Evolutionary conservation across 2,329 filamentous ascomycete genomes (phyloP), one percentile per base, ranked within the genome.

Genomic region (Xylogone sp.): DNA sequence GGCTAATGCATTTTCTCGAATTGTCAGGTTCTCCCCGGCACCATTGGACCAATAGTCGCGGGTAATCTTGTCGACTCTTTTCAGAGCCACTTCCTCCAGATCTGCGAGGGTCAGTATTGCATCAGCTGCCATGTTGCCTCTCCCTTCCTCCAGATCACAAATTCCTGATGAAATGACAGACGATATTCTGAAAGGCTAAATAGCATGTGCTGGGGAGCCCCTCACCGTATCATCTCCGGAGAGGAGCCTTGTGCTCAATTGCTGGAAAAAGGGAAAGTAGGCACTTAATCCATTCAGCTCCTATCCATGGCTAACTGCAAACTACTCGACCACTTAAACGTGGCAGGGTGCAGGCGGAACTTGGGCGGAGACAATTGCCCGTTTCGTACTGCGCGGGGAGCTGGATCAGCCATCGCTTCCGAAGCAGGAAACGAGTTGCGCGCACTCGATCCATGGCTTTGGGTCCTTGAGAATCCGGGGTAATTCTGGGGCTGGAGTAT

Each of bases 1-100:
- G 3, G 78, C 78, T 1, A 69, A 69, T 51, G 74, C 69, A 53
- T 83, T 83, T 54, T 82, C 79, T 20, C 64, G 62, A n/a, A 81
- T 16, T 9, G 48, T 50, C 20, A 50, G 44, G 16, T 34, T 45
- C 20, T 50, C 48, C 42, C 29, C 39, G 18, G 48, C 48, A 45
- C 48, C 48, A 45, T 45, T 16, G 22, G 29, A 34, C n/a, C 29
- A 50, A 42, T 50, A 50, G 20, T 50, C 48, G 6, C 34, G 34
- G 34, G 27, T 31, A 8, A 31, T 31, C 27, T 31, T 31, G 62
- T 13, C 66, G 69, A 24, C 4, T n/a, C 7, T 42, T n/a, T n/a
- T 19, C 10, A 16, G 34, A 3, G 34, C 43, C 45, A 31, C 18
- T 31, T 9, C 19, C 18, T 20, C 22, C 0, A 43, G 18, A 16